Conservation (phyloP, 768 basidiomycete genomes). For the Lentinula aciculospora region DNA sequence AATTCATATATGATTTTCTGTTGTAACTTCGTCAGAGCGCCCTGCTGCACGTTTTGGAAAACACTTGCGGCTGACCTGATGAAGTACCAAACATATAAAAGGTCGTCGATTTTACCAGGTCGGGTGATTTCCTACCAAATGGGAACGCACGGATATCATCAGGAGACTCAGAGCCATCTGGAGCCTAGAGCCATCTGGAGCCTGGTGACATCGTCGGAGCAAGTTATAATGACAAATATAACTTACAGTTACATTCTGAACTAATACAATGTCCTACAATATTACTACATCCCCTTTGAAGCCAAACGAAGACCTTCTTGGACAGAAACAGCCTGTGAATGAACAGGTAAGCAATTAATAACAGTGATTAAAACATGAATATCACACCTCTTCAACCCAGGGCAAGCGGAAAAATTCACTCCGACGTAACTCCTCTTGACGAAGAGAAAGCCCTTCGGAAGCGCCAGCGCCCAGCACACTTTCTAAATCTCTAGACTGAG, state of each 20-base stretch:
- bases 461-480: conserved; percentile 85
- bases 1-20: too few relatives aligned
- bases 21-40: too few relatives aligned
- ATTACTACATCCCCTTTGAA: conserved; percentile 27
- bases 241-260: not conserved
- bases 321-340: conserved; percentile 64
- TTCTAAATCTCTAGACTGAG: conserved; percentile 88
- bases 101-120: too few relatives aligned
- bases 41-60: too few relatives aligned
- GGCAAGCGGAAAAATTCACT: conserved; percentile 90
- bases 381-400: conserved; percentile 74
- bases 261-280: not conserved
- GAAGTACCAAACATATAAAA: too few relatives aligned
- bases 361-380: not conserved
- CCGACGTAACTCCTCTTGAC: conserved; percentile 83
- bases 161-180: too few relatives aligned
- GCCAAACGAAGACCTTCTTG: conserved; percentile 78
- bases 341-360: conserved; percentile 4
- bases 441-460: conserved; percentile 68
- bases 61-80: too few relatives aligned
- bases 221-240: not conserved
- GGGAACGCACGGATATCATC: too few relatives aligned
- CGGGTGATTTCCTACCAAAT: too few relatives aligned
- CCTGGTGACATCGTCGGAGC: too few relatives aligned
- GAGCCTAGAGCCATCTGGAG: too few relatives aligned